Evolutionary conservation across 2,329 filamentous ascomycete genomes (phyloP).

Genomic region (Magnaporthiopsis poae): DNA sequence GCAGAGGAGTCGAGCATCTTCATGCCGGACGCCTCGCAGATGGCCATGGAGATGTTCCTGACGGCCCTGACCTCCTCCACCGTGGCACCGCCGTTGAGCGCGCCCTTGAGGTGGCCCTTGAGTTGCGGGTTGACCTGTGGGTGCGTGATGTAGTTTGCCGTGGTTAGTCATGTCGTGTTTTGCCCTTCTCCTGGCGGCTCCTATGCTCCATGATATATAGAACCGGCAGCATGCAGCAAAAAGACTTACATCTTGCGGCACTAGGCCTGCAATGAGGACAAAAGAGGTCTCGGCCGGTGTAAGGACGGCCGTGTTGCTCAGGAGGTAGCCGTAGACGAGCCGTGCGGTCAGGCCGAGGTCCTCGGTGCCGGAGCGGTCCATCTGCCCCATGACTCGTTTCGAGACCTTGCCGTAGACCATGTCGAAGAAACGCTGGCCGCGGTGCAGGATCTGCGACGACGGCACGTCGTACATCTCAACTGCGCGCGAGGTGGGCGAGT

Average conservation of each 20-base stretch:
- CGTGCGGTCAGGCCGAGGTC: constrained; percentile 38
- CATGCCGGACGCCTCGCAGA: constrained; percentile 40
- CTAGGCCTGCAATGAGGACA: constrained; percentile 39
- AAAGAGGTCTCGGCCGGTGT: constrained; percentile 38
- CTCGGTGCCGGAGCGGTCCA: constrained; percentile 39
- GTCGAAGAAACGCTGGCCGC: constrained; percentile 38
- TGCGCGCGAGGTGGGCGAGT: constrained; percentile 29
- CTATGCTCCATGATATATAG: neutral
- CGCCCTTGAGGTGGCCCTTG: constrained; percentile 42
- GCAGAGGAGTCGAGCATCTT: constrained; percentile 23
- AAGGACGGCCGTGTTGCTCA: constrained; percentile 38
- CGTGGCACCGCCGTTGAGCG: constrained; percentile 39
- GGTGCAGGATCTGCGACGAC: constrained; percentile 26
- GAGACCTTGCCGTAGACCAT: constrained; percentile 40
- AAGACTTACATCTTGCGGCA: constrained; percentile 38
- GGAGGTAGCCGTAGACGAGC: constrained; percentile 38
- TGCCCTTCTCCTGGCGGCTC: neutral
- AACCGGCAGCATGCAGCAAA: neutral
- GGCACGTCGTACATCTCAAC: constrained; percentile 29
- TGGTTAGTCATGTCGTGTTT: neutral
- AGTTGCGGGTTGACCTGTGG: constrained; percentile 41
- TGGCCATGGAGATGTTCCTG: constrained; percentile 32
- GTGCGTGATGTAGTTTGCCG: neutral
- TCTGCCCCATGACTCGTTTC: constrained; percentile 34
- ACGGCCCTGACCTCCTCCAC: constrained; percentile 39